Evolutionary conservation across 2,329 filamentous ascomycete genomes (phyloP), one percentile per base, ranked within the genome.

Genomic region (Fusarium stilboides): DNA sequence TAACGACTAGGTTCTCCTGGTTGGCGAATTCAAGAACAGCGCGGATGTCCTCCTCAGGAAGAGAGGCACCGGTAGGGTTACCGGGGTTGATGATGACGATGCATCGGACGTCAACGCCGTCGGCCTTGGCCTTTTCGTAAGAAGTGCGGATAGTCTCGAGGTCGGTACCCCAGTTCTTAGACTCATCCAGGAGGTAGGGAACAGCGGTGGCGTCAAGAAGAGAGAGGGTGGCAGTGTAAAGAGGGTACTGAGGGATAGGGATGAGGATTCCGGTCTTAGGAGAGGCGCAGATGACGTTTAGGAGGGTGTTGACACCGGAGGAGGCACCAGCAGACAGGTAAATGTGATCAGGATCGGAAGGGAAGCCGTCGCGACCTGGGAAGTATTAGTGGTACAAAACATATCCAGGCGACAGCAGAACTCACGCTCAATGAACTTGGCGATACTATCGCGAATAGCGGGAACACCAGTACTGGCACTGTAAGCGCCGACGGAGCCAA

Each of bases 61-160:
- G 88, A 54, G 91, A 96, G 51, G 94, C 94, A 71, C 96, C 96
- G 4, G 96, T 99, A 5, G 96, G 96, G 84, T 99, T 99, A 62
- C 96, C 96, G 0, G 96, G 96, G 87, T 99, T 99, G 85, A 99
- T 99, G 75, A 99, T 91, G 71, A 96, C 95, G 73, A 99, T 94
- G 73, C 93, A 93, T 75, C 94, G 93, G 55, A 98, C 93, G 74
- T 98, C 94, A 64, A 90, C 91, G 66, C 94, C 94, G 53, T 93
- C 88, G 54, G 85, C 83, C 78, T 91, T 89, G 69, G 94, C 95
- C 77, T 93, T 89, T 59, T 89, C 85, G 77, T 96, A 89, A 2
- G 94, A 87, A 39, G 87, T 79, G 73, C 89, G 89, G 81, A 99
- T 96, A 45, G 88, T 87, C n/a, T 87, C 84, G 42, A 98, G 82